Percentiles rank a stretch among this genome's conserved stretches.
These are phyloP conservation scores for Pichia gijzeniarum DNA, from an alignment of 805 yeast species.

Conservation along the genomic window DNA sequence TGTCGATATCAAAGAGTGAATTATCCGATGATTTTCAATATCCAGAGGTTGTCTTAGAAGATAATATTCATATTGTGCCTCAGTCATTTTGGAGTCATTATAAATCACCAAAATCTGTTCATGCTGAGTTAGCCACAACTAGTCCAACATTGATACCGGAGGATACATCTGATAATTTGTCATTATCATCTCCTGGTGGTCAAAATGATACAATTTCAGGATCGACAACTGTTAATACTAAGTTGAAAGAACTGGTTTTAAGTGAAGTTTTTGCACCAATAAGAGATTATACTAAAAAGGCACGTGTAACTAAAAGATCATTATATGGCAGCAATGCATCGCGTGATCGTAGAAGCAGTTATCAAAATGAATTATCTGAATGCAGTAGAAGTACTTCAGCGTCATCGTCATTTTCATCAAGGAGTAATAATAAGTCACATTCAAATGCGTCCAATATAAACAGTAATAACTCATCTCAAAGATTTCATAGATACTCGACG, in stretches of 20 bases:
- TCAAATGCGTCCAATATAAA: constrained; percentile 5
- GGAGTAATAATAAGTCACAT: constrained; percentile 6
- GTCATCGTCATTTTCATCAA: constrained; percentile 9
- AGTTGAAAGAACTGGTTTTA: constrained; percentile 62
- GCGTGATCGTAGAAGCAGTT: constrained; percentile 5
- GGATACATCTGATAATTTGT: not conserved
- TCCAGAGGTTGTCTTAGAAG: constrained; percentile 87
- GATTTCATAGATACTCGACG: constrained; percentile 26
- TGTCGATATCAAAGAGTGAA: constrained; percentile 1
- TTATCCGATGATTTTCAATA: constrained; percentile 19
- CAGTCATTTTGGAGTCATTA: constrained; percentile 65
- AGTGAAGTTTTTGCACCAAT: constrained; percentile 66
- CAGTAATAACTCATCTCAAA: constrained; percentile 5
- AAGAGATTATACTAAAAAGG: constrained; percentile 26
- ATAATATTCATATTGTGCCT: constrained; percentile 88
- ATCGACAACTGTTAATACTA: constrained; percentile 64
- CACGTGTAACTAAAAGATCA: constrained; percentile 8
- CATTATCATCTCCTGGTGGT: not conserved
- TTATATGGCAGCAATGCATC: not conserved
- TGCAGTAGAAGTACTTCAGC: not conserved
- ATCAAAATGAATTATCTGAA: constrained; percentile 3
- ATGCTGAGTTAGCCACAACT: not conserved
- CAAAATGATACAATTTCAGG: constrained; percentile 30
- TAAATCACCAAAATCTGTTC: constrained; percentile 9
- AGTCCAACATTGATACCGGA: not conserved